Percentiles rank a stretch among this genome's conserved stretches.
Evolutionary conservation across 139 green algal species (phyloP).

Genomic region (Ettlia oleoabundans): DNA sequence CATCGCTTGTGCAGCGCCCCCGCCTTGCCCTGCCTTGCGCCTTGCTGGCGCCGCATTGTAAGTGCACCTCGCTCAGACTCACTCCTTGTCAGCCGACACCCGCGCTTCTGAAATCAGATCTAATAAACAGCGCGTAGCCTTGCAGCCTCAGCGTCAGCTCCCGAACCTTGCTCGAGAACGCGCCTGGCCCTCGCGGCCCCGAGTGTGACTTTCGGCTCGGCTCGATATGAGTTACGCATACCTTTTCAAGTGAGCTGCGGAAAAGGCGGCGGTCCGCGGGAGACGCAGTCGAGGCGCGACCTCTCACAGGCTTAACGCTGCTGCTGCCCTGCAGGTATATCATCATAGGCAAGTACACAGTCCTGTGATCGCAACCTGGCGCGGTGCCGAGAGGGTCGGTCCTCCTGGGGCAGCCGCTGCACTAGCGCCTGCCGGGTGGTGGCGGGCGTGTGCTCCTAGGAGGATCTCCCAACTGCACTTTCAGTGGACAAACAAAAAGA

Average conservation of each 20-base stretch:
- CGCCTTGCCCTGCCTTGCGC: no score
- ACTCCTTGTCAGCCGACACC: no score
- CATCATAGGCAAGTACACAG: constrained; percentile 95
- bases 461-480: no score
- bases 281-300: background rate
- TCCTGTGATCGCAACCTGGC: background rate
- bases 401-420: no score
- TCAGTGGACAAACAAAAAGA: no score
- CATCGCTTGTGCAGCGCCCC: no score
- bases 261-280: background rate
- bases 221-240: constrained; percentile 50
- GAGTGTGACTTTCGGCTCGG: background rate
- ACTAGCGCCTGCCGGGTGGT: background rate
- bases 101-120: no score
- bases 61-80: no score
- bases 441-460: no score
- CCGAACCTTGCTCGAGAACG: background rate
- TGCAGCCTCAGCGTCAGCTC: no score
- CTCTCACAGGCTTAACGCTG: background rate
- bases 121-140: no score
- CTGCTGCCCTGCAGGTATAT: constrained; percentile 92
- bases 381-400: no score
- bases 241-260: constrained; percentile 47
- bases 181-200: background rate
- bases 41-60: background rate